These are phyloP conservation scores for Myriosclerotinia duriaeana DNA, from an alignment of 2,329 filamentous ascomycete species.

Conservation along the genomic window DNA sequence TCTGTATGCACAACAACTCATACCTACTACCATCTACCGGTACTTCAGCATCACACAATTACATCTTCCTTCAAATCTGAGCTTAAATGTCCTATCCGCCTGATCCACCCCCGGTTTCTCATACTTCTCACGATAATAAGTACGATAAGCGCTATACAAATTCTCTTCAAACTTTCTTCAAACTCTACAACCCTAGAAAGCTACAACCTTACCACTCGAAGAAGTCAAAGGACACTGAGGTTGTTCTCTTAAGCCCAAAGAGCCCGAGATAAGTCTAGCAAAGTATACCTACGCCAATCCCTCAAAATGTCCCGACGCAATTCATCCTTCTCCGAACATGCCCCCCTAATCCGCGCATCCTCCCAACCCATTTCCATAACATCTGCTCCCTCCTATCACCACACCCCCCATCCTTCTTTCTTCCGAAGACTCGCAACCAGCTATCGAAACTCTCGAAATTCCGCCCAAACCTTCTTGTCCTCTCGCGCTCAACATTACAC, in stretches of 20 bases:
- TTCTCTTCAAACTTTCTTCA: not conserved
- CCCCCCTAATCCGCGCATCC: slow-evolving; percentile 16
- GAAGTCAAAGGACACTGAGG: too few species aligned
- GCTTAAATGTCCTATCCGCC: not conserved
- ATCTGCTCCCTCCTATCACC: slow-evolving; percentile 22
- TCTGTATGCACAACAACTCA: slow-evolving; percentile 9
- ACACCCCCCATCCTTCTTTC: slow-evolving; percentile 10
- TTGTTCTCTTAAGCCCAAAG: too few species aligned
- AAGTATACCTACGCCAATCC: too few species aligned
- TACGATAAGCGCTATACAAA: not conserved
- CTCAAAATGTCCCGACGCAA: slow-evolving; percentile 19
- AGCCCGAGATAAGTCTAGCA: not conserved
- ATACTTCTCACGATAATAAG: too few species aligned
- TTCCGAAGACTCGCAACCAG: not conserved
- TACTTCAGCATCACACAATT: too few species aligned
- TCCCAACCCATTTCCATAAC: slow-evolving; percentile 20
- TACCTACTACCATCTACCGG: not conserved
- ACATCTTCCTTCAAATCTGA: not conserved
- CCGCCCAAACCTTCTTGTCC: slow-evolving; percentile 39
- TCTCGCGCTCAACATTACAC: slow-evolving; percentile 51
- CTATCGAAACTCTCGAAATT: slow-evolving; percentile 18
- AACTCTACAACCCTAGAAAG: not conserved
- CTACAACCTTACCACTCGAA: too few species aligned
- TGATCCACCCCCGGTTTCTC: too few species aligned
- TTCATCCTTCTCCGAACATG: slow-evolving; percentile 10